Evolutionary conservation across 208 protist genomes (phyloP).

Genomic region (Wallacemonas sp.): DNA sequence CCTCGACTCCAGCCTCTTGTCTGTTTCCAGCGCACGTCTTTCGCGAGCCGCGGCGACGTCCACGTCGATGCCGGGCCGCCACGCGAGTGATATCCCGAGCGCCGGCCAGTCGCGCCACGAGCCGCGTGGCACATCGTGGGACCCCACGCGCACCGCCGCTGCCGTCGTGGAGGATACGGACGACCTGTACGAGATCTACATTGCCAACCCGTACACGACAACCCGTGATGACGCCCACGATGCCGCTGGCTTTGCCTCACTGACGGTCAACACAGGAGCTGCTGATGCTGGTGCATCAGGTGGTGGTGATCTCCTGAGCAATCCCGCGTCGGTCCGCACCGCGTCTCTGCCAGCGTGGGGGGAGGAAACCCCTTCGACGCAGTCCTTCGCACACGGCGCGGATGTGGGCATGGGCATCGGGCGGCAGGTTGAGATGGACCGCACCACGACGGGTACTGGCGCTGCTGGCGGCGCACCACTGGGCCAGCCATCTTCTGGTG

Average conservation of each 20-base stretch:
- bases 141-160: too few relatives aligned
- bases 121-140: too few relatives aligned
- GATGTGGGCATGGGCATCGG: neutral
- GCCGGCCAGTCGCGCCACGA: neutral
- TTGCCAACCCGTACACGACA: conserved; percentile 19
- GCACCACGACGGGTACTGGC: neutral
- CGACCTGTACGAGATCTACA: conserved; percentile 11
- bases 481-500: neutral
- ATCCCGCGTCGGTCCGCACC: too few relatives aligned
- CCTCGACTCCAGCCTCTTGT: neutral
- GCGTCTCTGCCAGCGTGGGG: too few relatives aligned
- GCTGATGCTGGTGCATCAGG: too few relatives aligned
- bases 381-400: neutral
- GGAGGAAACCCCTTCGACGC: neutral
- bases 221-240: conserved; percentile 1
- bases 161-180: neutral
- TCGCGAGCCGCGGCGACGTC: neutral
- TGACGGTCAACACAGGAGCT: neutral
- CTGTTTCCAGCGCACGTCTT: neutral
- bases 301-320: too few relatives aligned
- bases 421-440: too few relatives aligned
- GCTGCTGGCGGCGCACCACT: neutral
- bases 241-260: neutral
- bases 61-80: neutral
- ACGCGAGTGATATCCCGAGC: too few relatives aligned